phyloP scores from a whole-genome alignment of 345 rosid species.

The Microcos paniculata region DNA sequence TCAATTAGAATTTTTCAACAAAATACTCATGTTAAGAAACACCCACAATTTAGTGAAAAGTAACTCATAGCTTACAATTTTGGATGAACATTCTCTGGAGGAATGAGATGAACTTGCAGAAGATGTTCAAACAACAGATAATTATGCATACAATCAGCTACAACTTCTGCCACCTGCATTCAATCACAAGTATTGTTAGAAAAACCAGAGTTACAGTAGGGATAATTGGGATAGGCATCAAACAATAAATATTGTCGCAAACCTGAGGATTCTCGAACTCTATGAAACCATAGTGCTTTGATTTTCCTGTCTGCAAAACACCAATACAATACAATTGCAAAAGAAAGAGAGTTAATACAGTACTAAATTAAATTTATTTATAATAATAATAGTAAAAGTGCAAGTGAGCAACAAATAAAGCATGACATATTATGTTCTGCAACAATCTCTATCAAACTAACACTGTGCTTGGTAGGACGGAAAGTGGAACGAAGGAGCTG shows the following conservation, averaged over 20 bases:
- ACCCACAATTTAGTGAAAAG: background rate
- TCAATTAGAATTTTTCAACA: background rate
- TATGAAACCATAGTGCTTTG: conserved; percentile 91
- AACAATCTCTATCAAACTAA: background rate
- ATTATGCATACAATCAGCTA: conserved; percentile 86
- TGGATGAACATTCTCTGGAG: conserved; percentile 73
- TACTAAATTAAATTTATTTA: background rate
- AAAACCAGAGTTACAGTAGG: background rate
- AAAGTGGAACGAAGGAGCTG: background rate
- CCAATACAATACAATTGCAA: background rate
- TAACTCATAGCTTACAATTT: conserved; percentile 52
- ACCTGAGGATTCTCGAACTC: conserved; percentile 87
- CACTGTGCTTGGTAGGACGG: too few species aligned
- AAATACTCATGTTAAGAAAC: background rate
- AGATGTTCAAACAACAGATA: conserved; percentile 84
- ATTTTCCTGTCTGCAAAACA: conserved; percentile 80
- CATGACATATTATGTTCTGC: background rate
- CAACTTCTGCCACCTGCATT: conserved; percentile 85
- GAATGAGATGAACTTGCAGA: conserved; percentile 70
- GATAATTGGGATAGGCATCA: background rate
- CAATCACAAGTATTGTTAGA: conserved; percentile 15
- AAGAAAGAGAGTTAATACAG: background rate
- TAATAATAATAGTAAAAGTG: background rate
- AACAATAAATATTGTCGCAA: background rate
- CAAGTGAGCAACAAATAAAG: background rate